A percentile compares a stretch with the other conserved stretches of the same genome.
Conservation (phyloP, 2,329 filamentous ascomycete species). For the Dactylellina sp. region DNA sequence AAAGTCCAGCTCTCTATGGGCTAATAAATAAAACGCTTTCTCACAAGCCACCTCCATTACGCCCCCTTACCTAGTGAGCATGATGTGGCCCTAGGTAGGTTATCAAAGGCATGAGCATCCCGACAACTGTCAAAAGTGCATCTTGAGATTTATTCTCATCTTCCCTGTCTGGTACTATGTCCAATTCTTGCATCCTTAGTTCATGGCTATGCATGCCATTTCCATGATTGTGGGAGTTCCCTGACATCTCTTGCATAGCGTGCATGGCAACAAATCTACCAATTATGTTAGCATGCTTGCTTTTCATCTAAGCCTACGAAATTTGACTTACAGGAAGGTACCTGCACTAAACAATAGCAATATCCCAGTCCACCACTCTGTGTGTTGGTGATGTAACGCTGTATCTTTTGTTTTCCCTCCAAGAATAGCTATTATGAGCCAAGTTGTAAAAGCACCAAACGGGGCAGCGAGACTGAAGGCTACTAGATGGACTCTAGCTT, state of each 20-base stretch:
- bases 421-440: constrained; percentile 79
- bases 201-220: constrained; percentile 64
- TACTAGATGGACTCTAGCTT: constrained; percentile 83
- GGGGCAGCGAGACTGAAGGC: constrained; percentile 94
- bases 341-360: constrained; percentile 93
- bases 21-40: neutral
- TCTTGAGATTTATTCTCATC: constrained; percentile 55
- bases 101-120: constrained; percentile 48
- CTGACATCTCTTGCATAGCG: constrained; percentile 80
- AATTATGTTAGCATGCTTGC: constrained; percentile 58
- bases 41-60: constrained; percentile 10
- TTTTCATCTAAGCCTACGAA: no score
- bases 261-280: constrained; percentile 96
- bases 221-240: constrained; percentile 26
- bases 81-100: constrained; percentile 54
- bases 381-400: constrained; percentile 63
- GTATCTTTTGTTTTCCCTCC: constrained; percentile 75
- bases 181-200: constrained; percentile 51
- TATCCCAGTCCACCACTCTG: constrained; percentile 86
- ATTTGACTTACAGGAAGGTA: constrained; percentile 82
- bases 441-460: constrained; percentile 84
- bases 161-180: constrained; percentile 59
- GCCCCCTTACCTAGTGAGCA: constrained; percentile 37
- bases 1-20: constrained; percentile 3
- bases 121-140: constrained; percentile 40